A percentile compares a stretch with the other conserved stretches of the same genome.
These are phyloP conservation scores for Fallopia convolvulus DNA, from an alignment of 148 eudicot genomes.

Conservation along the genomic window DNA sequence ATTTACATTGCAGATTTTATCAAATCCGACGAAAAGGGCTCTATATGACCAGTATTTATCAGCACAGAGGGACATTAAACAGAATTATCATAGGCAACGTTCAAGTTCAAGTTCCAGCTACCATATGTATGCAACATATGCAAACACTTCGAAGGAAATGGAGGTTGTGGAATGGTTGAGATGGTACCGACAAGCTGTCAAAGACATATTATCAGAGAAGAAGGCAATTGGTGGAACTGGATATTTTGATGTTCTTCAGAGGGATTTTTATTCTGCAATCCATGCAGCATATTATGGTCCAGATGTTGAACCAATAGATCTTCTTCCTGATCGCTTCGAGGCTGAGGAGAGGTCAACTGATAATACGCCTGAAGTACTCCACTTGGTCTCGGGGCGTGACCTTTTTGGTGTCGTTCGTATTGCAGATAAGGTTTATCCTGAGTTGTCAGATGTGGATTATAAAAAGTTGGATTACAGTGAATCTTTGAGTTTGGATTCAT, in stretches of 20 bases:
- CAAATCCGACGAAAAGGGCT: constrained; percentile 68
- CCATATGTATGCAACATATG: constrained; percentile 43
- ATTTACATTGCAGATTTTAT: constrained; percentile 63
- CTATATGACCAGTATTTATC: constrained; percentile 66
- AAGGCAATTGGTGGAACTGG: constrained; percentile 68
- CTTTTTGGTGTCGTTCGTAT: constrained; percentile 81
- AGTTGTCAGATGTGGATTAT: constrained; percentile 35
- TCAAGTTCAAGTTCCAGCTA: constrained; percentile 25
- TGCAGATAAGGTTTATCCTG: constrained; percentile 35
- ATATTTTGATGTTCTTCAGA: constrained; percentile 74
- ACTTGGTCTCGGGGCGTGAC: constrained; percentile 91
- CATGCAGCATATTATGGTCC: constrained; percentile 93
- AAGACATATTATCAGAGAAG: constrained; percentile 63
- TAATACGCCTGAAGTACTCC: constrained; percentile 80
- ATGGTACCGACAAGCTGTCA: constrained; percentile 80
- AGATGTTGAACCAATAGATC: constrained; percentile 51
- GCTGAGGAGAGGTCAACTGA: constrained; percentile 81
- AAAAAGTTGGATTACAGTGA: constrained; percentile 33
- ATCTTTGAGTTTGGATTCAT: constrained; percentile 16
- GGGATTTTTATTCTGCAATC: constrained; percentile 74
- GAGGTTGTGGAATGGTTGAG: constrained; percentile 96
- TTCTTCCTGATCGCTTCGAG: constrained; percentile 88
- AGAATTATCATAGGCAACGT: constrained; percentile 23
- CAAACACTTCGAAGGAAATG: constrained; percentile 49
- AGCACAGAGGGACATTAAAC: constrained; percentile 37